Evolutionary conservation across 2,329 filamentous ascomycete genomes (phyloP).

Genomic region (Pseudogymnoascus sp.): DNA sequence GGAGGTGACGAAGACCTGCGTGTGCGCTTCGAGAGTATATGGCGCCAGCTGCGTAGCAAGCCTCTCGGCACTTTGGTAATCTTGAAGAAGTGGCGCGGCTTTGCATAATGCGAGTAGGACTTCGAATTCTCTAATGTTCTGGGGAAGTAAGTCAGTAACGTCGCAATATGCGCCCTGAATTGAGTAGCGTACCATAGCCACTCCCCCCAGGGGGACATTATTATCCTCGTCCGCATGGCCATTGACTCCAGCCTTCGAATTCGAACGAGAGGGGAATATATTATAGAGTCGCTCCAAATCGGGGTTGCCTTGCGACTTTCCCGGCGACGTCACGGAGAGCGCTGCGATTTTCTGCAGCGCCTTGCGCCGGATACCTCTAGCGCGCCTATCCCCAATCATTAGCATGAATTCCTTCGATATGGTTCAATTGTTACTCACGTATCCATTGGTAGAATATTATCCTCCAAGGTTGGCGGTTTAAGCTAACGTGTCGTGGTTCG

Average conservation of each 20-base stretch:
- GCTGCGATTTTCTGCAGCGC: constrained; percentile 58
- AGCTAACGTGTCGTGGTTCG: constrained; percentile 1
- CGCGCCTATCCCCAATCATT: constrained; percentile 21
- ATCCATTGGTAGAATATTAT: constrained; percentile 7
- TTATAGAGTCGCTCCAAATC: constrained; percentile 54
- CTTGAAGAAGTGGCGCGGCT: constrained; percentile 68
- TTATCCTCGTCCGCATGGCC: constrained; percentile 39
- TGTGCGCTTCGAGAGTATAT: constrained; percentile 78
- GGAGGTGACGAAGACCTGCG: constrained; percentile 68
- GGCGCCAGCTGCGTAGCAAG: constrained; percentile 71
- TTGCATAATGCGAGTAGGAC: constrained; percentile 86
- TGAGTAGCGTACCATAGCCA: constrained; percentile 47
- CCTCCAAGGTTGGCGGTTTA: constrained; percentile 9
- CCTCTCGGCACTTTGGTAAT: constrained; percentile 63
- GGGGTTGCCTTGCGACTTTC: constrained; percentile 48
- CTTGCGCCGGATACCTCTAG: constrained; percentile 49
- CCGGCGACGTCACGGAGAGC: constrained; percentile 47
- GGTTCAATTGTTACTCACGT: constrained; percentile 31
- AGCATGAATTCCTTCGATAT: not conserved
- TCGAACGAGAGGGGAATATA: constrained; percentile 41
- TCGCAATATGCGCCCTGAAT: not conserved
- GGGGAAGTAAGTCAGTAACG: constrained; percentile 14
- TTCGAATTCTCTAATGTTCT: constrained; percentile 87
- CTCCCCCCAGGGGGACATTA: constrained; percentile 40
- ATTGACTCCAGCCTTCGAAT: constrained; percentile 33